Conservation (phyloP, 306 rosid genomes). For the Corylus heterophylla region DNA sequence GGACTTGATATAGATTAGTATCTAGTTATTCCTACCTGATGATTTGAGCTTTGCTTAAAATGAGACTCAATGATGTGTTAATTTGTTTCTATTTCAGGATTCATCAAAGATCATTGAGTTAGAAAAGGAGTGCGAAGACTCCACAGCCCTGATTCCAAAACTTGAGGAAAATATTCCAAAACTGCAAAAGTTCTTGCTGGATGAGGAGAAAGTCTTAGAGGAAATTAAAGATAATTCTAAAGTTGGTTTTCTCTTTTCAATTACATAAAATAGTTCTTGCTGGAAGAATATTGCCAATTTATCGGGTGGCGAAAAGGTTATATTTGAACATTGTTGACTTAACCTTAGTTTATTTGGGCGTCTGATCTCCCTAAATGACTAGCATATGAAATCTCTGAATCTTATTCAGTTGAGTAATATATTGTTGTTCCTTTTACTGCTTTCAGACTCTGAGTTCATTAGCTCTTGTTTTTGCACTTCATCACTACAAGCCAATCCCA, state of each 20-base stretch:
- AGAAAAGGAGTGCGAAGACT: constrained; percentile 74
- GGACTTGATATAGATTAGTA: too few species aligned
- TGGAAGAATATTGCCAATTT: constrained; percentile 98
- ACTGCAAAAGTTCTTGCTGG: constrained; percentile 66
- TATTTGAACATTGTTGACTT: background rate
- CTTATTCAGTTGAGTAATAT: constrained; percentile 3
- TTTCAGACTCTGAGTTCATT: constrained; percentile 92
- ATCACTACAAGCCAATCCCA: constrained; percentile 97
- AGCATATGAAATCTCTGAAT: background rate
- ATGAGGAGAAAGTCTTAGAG: constrained; percentile 81
- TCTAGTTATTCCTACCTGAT: too few species aligned
- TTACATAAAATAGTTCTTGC: constrained; percentile 27
- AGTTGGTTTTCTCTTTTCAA: constrained; percentile 42
- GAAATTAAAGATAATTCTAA: constrained; percentile 75
- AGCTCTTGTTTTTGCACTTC: constrained; percentile 98
- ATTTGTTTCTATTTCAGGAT: constrained; percentile 55
- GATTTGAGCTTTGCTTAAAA: too few species aligned
- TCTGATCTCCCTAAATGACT: constrained; percentile 4
- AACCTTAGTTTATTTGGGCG: background rate
- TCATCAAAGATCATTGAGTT: constrained; percentile 57
- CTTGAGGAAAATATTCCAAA: constrained; percentile 74
- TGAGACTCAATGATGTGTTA: too few species aligned
- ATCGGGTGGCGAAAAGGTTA: constrained; percentile 98
- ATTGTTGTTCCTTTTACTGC: constrained; percentile 18
- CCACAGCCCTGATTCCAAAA: constrained; percentile 69